These are phyloP conservation scores for Ceratobasidium sp. DNA, from an alignment of 1,284 basidiomycete genomes.

Conservation along the genomic window DNA sequence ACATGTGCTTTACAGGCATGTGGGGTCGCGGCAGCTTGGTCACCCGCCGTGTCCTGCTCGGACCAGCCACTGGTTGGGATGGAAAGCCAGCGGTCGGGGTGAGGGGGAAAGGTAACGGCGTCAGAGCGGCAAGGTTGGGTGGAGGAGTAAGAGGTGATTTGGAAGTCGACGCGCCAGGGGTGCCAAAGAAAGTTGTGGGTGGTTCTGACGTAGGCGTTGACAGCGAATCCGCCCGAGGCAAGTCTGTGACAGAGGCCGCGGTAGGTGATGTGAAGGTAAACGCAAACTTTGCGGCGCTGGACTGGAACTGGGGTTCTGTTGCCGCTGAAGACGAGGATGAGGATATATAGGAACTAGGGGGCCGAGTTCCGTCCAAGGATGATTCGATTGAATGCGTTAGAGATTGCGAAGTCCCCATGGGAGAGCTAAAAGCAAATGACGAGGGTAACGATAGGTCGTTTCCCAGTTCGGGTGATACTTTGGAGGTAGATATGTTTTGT, in stretches of 20 bases:
- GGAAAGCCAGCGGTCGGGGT: neutral
- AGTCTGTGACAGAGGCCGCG: neutral
- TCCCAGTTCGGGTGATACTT: conserved; percentile 16
- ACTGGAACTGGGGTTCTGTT: conserved; percentile 31
- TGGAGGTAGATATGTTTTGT: neutral
- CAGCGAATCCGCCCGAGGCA: neutral
- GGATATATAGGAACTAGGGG: conserved; percentile 13
- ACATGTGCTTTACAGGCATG: conserved; percentile 21
- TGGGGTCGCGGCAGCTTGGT: neutral
- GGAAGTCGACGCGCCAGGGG: conserved; percentile 9
- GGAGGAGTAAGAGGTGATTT: neutral
- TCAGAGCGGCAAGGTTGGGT: neutral
- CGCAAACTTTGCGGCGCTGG: conserved; percentile 26
- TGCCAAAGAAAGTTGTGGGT: neutral
- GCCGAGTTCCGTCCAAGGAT: conserved; percentile 35
- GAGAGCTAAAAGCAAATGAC: conserved; percentile 40
- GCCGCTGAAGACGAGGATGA: conserved; percentile 18
- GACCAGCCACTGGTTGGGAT: neutral
- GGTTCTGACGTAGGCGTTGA: neutral
- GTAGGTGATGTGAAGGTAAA: conserved; percentile 30
- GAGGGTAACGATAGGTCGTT: conserved; percentile 30
- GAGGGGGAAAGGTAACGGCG: conserved; percentile 16
- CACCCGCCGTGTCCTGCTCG: neutral
- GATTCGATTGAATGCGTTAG: conserved; percentile 20
- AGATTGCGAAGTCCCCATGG: conserved; percentile 1